Conservation (phyloP, 352 stramenopile genomes). For the Phytophthora podocarpi region DNA sequence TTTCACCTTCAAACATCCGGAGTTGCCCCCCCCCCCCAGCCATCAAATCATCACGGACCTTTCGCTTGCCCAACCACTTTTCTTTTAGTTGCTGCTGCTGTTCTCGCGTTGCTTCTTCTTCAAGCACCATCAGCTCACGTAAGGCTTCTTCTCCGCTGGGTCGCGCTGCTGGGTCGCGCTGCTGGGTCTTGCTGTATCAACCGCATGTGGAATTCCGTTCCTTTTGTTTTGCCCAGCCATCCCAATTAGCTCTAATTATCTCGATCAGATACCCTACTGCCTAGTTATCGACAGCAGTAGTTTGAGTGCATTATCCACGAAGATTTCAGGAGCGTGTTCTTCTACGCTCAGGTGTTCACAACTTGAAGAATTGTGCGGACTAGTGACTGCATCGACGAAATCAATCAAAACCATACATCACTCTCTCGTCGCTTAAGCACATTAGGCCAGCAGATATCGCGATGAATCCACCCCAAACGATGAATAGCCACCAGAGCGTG, state of each 20-base stretch:
- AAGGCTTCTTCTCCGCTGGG: no score
- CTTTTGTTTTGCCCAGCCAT: no score
- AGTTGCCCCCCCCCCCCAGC: no score
- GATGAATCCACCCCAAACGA: slow-evolving; percentile 23
- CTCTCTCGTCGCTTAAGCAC: slow-evolving; percentile 1
- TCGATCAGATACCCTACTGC: slow-evolving; percentile 25
- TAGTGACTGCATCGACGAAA: slow-evolving; percentile 13
- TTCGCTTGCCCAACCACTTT: no score
- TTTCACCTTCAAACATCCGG: no score
- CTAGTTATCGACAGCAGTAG: slow-evolving; percentile 28
- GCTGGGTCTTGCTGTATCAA: no score
- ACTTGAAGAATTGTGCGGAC: slow-evolving; percentile 16
- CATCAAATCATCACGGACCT: no score
- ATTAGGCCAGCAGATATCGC: slow-evolving; percentile 22
- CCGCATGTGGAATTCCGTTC: no score
- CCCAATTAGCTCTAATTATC: slow-evolving; percentile 16
- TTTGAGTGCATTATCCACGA: slow-evolving; percentile 11
- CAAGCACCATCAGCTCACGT: no score
- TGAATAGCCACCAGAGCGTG: slow-evolving; percentile 15
- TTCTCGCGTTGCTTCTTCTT: no score
- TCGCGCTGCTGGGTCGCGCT: no score
- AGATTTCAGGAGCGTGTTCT: slow-evolving; percentile 28
- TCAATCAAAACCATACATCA: slow-evolving; percentile 20
- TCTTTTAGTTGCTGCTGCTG: no score
- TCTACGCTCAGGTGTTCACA: slow-evolving; percentile 13